These are phyloP conservation scores for Botrytis fabae DNA, from an alignment of 2,329 filamentous ascomycete genomes.

Conservation along the genomic window DNA sequence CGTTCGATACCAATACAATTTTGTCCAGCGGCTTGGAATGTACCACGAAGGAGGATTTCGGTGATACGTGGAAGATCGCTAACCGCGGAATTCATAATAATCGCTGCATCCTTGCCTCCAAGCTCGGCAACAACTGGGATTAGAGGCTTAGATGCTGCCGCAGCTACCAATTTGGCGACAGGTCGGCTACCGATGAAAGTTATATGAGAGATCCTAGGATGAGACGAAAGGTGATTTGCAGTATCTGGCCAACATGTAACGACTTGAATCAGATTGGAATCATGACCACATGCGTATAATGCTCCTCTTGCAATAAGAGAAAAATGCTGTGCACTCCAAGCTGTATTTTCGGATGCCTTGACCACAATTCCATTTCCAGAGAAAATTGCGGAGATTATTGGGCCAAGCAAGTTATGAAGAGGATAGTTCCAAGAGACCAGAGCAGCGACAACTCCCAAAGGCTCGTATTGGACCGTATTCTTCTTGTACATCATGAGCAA, in stretches of 20 bases:
- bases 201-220: conserved; percentile 80
- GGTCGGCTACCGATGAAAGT: conserved; percentile 93
- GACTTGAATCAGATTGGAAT: conserved; percentile 77
- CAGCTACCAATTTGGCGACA: conserved; percentile 85
- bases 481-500: conserved; percentile 94
- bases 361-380: conserved; percentile 88
- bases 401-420: conserved; percentile 92
- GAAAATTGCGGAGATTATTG: conserved; percentile 87
- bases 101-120: conserved; percentile 90
- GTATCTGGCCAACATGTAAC: conserved; percentile 85
- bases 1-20: conserved; percentile 98
- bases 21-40: conserved; percentile 93
- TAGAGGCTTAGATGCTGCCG: conserved; percentile 80
- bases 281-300: conserved; percentile 78
- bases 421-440: conserved; percentile 97
- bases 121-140: conserved; percentile 88
- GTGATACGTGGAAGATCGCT: conserved; percentile 68
- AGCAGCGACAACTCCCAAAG: conserved; percentile 87
- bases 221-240: conserved; percentile 79
- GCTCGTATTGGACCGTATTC: conserved; percentile 88
- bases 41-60: conserved; percentile 84
- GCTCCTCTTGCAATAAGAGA: conserved; percentile 75
- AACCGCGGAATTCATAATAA: conserved; percentile 75
- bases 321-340: conserved; percentile 88
- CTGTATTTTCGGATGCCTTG: conserved; percentile 93